Evolutionary conservation across 2,329 filamentous ascomycete species (phyloP).

Genomic region (Tothia fuscella): DNA sequence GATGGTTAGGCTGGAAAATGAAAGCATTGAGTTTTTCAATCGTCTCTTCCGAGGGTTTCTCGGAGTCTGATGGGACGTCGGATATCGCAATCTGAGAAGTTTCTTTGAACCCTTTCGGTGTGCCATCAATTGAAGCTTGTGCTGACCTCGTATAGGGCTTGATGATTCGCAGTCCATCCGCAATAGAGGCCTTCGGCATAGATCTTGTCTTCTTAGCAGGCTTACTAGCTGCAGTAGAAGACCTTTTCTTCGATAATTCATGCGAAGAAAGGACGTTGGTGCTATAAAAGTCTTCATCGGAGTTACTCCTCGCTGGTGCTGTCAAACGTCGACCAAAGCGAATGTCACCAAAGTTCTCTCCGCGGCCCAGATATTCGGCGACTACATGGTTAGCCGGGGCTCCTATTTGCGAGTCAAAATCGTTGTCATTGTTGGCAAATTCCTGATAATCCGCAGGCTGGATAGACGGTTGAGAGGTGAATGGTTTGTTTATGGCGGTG

Average conservation of each 20-base stretch:
- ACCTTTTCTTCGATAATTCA: neutral
- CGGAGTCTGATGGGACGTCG: neutral
- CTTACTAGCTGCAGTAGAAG: neutral
- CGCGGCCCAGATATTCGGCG: constrained; percentile 1
- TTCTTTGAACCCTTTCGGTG: neutral
- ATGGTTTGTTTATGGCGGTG: neutral
- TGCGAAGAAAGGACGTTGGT: neutral
- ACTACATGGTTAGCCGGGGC: neutral
- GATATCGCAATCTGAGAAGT: neutral
- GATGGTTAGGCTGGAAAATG: neutral
- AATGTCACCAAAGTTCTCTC: neutral
- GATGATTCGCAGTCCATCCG: neutral
- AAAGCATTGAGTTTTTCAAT: constrained; percentile 1
- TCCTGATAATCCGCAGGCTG: too few relatives aligned
- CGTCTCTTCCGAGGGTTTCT: neutral
- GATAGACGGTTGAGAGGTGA: neutral
- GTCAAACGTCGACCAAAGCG: constrained; percentile 1
- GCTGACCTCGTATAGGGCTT: neutral
- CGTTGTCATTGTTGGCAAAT: neutral
- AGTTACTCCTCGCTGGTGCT: neutral
- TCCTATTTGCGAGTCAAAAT: neutral
- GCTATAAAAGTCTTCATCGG: neutral
- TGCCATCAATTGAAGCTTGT: neutral
- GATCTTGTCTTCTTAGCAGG: constrained; percentile 6
- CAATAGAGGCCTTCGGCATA: neutral